A percentile compares a stretch with the other conserved stretches of the same genome.
Evolutionary conservation across 139 green algal species (phyloP).

Genomic region (Chlorella sp.): DNA sequence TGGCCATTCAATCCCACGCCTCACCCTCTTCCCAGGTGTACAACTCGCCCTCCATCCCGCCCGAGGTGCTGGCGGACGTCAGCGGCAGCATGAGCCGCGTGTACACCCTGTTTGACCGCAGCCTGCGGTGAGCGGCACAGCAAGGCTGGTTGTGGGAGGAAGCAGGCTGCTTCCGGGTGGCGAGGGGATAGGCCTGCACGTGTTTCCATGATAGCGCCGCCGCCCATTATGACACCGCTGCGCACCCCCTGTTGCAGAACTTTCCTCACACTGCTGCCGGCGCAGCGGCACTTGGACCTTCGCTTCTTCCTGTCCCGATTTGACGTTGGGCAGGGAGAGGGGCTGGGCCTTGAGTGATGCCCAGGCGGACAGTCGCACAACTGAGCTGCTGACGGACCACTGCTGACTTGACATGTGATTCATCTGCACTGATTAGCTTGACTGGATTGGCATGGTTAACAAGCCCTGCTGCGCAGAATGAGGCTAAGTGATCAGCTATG

Average conservation of each 20-base stretch:
- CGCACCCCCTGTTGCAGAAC: background rate
- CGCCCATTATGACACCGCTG: too few relatives aligned
- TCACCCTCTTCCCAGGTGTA: background rate
- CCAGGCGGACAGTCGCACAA: background rate
- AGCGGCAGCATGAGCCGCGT: slow-evolving; percentile 54
- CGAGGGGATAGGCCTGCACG: too few relatives aligned
- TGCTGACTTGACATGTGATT: too few relatives aligned
- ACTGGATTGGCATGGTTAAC: too few relatives aligned
- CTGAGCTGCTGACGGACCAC: too few relatives aligned
- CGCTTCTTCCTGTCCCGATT: slow-evolving; percentile 76
- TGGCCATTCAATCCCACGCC: background rate
- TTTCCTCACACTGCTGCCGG: slow-evolving; percentile 71
- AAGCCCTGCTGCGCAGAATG: too few relatives aligned
- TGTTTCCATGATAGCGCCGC: too few relatives aligned
- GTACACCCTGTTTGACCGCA: slow-evolving; percentile 52
- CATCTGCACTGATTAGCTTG: too few relatives aligned
- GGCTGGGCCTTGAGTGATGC: too few relatives aligned
- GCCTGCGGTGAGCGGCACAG: slow-evolving; percentile 31
- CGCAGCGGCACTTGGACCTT: slow-evolving; percentile 63
- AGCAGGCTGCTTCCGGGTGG: too few relatives aligned
- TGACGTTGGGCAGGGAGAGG: slow-evolving; percentile 59
- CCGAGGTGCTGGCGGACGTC: slow-evolving; percentile 51
- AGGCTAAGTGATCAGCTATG: too few relatives aligned
- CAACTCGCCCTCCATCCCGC: slow-evolving; percentile 26
- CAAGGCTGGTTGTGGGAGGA: too few relatives aligned